phyloP scores from a whole-genome alignment of 1,284 basidiomycete species.

The Pyrrhoderma lamaoense region DNA sequence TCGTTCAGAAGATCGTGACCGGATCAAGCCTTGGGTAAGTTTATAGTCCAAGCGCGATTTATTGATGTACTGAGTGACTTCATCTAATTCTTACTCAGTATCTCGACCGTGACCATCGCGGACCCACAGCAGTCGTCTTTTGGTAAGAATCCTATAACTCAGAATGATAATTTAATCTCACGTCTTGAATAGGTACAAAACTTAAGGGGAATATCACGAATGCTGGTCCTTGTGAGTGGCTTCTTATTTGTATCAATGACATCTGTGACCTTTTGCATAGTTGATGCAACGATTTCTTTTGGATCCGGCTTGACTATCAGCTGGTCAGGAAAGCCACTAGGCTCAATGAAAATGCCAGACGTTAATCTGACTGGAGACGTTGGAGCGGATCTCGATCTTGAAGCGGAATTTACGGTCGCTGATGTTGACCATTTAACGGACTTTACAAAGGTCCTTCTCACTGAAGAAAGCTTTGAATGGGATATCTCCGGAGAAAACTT shows the following conservation, averaged over 20 bases:
- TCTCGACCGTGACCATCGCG: constrained; percentile 53
- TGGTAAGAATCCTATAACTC: constrained; percentile 29
- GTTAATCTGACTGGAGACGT: constrained; percentile 51
- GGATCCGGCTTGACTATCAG: constrained; percentile 54
- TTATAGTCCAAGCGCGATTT: too few relatives aligned
- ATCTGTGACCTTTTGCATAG: too few relatives aligned
- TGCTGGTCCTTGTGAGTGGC: constrained; percentile 60
- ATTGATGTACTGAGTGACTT: constrained; percentile 2
- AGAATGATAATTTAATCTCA: constrained; percentile 9
- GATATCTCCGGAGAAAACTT: constrained; percentile 63
- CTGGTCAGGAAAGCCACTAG: constrained; percentile 56
- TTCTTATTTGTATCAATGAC: constrained; percentile 17
- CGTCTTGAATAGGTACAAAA: constrained; percentile 35
- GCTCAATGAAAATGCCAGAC: constrained; percentile 57
- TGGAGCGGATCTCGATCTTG: constrained; percentile 52
- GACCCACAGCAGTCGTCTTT: constrained; percentile 54
- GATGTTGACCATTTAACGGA: constrained; percentile 54
- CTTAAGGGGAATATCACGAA: constrained; percentile 65
- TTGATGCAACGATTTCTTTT: constrained; percentile 68
- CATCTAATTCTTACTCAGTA: constrained; percentile 28
- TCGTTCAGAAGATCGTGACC: constrained; percentile 72
- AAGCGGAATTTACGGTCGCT: constrained; percentile 54
- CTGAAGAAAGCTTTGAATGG: constrained; percentile 67
- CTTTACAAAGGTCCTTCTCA: constrained; percentile 64
- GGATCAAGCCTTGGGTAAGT: constrained; percentile 49